Percentiles rank a stretch among this genome's conserved stretches.
These are phyloP conservation scores for Penicillium sp. DNA, from an alignment of 2,329 filamentous ascomycete species.

Conservation along the genomic window DNA sequence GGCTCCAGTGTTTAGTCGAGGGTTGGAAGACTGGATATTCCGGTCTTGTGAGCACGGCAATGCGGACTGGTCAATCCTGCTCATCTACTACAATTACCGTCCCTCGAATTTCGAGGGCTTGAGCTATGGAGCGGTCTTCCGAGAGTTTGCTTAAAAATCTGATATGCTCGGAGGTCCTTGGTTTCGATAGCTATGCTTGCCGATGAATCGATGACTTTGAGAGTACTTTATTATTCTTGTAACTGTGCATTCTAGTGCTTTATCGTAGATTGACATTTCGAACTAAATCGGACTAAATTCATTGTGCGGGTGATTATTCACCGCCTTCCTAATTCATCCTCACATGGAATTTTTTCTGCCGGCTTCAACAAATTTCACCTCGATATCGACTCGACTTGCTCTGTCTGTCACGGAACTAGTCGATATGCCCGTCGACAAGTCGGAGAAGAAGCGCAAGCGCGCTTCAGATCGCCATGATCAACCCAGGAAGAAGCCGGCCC, in stretches of 20 bases:
- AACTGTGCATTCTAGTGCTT: background rate
- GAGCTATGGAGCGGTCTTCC: slow-evolving; percentile 35
- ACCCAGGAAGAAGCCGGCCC: slow-evolving; percentile 47
- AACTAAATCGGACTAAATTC: too few relatives aligned
- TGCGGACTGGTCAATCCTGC: slow-evolving; percentile 35
- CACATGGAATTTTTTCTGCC: slow-evolving; percentile 24
- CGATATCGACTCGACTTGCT: slow-evolving; percentile 3
- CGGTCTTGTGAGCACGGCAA: slow-evolving; percentile 14
- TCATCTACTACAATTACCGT: slow-evolving; percentile 16
- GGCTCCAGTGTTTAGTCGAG: slow-evolving; percentile 33
- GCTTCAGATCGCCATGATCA: slow-evolving; percentile 40
- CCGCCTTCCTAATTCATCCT: slow-evolving; percentile 23
- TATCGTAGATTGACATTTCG: slow-evolving; percentile 8
- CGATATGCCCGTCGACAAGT: slow-evolving; percentile 32
- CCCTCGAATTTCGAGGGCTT: slow-evolving; percentile 14
- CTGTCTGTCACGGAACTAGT: background rate
- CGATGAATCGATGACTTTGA: slow-evolving; percentile 25
- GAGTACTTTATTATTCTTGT: slow-evolving; percentile 8
- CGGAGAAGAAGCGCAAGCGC: slow-evolving; percentile 50
- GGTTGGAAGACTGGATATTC: slow-evolving; percentile 26
- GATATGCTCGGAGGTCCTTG: slow-evolving; percentile 20
- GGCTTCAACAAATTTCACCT: slow-evolving; percentile 8
- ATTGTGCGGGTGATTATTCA: slow-evolving; percentile 18
- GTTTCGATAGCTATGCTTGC: slow-evolving; percentile 25
- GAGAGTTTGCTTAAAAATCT: slow-evolving; percentile 33